Evolutionary conservation across 331 rosid genomes (phyloP).

Genomic region (Cydonia oblonga): DNA sequence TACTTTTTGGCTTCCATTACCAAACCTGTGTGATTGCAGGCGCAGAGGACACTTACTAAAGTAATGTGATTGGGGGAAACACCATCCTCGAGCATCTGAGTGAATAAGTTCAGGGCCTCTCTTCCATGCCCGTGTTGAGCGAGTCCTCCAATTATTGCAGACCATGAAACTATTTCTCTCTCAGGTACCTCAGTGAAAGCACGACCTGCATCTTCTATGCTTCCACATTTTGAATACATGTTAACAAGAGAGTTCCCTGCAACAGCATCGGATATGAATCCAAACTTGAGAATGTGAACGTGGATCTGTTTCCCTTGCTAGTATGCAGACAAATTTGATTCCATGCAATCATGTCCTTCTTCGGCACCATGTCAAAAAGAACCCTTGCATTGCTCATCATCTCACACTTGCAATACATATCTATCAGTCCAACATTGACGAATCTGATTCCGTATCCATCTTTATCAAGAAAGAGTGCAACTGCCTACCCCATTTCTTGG

Average conservation of each 20-base stretch:
- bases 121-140: slow-evolving; percentile 84
- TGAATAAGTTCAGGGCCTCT: slow-evolving; percentile 62
- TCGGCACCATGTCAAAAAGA: slow-evolving; percentile 44
- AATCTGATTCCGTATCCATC: slow-evolving; percentile 50
- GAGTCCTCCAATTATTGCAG: slow-evolving; percentile 90
- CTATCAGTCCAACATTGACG: slow-evolving; percentile 62
- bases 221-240: slow-evolving; percentile 92
- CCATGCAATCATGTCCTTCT: slow-evolving; percentile 51
- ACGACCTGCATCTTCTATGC: slow-evolving; percentile 58
- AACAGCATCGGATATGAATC: slow-evolving; percentile 65
- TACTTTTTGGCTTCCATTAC: slow-evolving; percentile 59
- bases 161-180: slow-evolving; percentile 82
- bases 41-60: slow-evolving; percentile 74
- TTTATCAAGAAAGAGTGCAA: slow-evolving; percentile 62
- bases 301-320: slow-evolving; percentile 89
- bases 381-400: slow-evolving; percentile 33
- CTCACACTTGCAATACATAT: slow-evolving; percentile 74
- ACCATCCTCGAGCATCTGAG: slow-evolving; percentile 61
- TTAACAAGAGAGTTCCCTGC: slow-evolving; percentile 86
- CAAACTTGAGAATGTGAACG: slow-evolving; percentile 66
- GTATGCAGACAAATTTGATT: slow-evolving; percentile 72
- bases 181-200: slow-evolving; percentile 67
- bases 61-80: slow-evolving; percentile 73
- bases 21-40: slow-evolving; percentile 86
- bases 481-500: slow-evolving; percentile 59